Conservation (phyloP, 1,139 yeast genomes). For the Saccharomyces hybrid region DNA sequence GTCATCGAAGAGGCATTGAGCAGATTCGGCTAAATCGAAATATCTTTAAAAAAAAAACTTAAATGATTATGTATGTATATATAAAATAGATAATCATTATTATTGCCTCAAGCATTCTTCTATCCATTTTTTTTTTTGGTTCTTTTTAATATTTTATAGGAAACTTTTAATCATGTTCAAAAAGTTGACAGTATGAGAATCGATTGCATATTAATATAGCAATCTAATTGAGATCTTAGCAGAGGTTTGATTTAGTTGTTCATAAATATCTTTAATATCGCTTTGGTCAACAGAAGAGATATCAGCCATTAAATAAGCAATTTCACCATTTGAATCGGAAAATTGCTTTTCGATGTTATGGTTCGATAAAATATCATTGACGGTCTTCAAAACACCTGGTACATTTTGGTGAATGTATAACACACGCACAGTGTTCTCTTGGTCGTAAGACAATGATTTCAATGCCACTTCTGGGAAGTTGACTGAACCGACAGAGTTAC, state of each 20-base stretch:
- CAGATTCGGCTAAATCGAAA: constrained; percentile 21
- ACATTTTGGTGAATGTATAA: constrained; percentile 94
- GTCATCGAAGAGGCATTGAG: constrained; percentile 30
- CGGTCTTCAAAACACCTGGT: constrained; percentile 97
- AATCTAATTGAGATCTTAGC: constrained; percentile 88
- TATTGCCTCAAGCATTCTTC: not conserved
- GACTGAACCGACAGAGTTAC: constrained; percentile 88
- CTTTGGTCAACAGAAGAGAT: constrained; percentile 75
- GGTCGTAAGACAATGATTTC: constrained; percentile 84
- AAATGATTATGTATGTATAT: not conserved
- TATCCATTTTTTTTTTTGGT: not conserved
- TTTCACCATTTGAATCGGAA: constrained; percentile 91
- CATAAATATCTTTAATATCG: constrained; percentile 78
- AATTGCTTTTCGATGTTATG: constrained; percentile 97
- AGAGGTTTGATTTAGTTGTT: constrained; percentile 82
- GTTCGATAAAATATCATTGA: constrained; percentile 87
- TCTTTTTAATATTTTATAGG: not conserved
- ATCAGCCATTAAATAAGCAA: constrained; percentile 98
- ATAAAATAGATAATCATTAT: not conserved
- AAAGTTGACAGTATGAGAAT: not conserved
- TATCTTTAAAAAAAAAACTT: not conserved
- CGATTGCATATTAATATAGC: constrained; percentile 43
- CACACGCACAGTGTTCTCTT: constrained; percentile 83
- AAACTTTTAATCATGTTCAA: not conserved
- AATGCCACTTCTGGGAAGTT: constrained; percentile 97